Base-by-base conservation (phyloP, 768 basidiomycete genomes). In the Dioszegia hungarica region DNA sequence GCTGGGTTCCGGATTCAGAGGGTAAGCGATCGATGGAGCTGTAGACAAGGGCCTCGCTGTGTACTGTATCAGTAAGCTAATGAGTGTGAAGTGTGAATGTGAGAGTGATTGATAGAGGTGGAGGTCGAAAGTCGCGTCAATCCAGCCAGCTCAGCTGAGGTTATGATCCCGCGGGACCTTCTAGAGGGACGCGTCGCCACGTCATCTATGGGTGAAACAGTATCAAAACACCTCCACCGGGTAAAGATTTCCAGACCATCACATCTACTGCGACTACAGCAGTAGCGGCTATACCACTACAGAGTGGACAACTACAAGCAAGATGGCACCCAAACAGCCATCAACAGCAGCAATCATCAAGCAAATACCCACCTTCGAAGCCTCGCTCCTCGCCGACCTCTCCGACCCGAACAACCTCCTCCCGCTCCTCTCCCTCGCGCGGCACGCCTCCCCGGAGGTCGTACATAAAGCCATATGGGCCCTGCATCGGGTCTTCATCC, bases 391-490 rank as follows among this genome's bases (percentile, higher is more conserved):
- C 8, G 66, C 78, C 5, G 82, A 84, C 60, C 63, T 78, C 14
- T 88, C 90, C 19, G 63, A 75, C 47, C 79, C 95, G 39, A 97
- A 95, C 68, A 78, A 27, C 75, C 63, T 95, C 20, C 83, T 85
- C 12, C 87, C 90, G 73, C 83, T 95, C 8, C 72, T 90, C 51
- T 78, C 82, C 15, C 74, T 89, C 28, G 79, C 85, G 0, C 73
- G 79, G 28, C 73, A 77, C 20, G 59, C 65, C 17, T 73, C 80
- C 1, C 78, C 87, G 0, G 80, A 81, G 61, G 80, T 82, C 27
- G 81, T 84, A 14, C 87, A 82, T 54, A 90, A 87, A 71, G 85
- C 83, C 1, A 81, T 91, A 17, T 94, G 90, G 76, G 86, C 90
- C 0, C 74, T 88, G 5, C 92, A 94, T 73, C 79, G 92, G 36